Conservation (phyloP, 2,329 filamentous ascomycete genomes). For the Chrysoporthe deuterocubensis region DNA sequence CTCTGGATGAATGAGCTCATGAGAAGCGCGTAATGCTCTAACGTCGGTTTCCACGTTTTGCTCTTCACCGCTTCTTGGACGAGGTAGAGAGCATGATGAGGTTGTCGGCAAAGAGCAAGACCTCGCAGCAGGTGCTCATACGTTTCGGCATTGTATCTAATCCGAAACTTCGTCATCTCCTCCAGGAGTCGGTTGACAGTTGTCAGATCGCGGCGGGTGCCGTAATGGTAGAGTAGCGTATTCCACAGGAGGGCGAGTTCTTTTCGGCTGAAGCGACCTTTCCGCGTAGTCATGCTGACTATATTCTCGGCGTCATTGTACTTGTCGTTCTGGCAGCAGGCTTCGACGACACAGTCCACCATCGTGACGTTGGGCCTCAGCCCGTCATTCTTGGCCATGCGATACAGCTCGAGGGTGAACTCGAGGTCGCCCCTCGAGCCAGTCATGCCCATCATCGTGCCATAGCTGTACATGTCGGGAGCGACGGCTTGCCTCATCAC, state of each 20-base stretch:
- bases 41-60: conserved; percentile 49
- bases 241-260: conserved; percentile 75
- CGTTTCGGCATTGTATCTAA: conserved; percentile 55
- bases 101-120: conserved; percentile 53
- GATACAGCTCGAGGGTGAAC: conserved; percentile 67
- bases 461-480: conserved; percentile 69
- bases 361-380: conserved; percentile 61
- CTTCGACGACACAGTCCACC: conserved; percentile 68
- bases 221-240: conserved; percentile 71
- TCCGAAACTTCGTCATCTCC: conserved; percentile 50
- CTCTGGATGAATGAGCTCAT: conserved; percentile 56
- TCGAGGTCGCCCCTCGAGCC: conserved; percentile 74
- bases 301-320: conserved; percentile 61
- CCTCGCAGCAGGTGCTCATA: conserved; percentile 55
- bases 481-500: conserved; percentile 53
- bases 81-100: conserved; percentile 54
- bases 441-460: conserved; percentile 73
- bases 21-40: conserved; percentile 56
- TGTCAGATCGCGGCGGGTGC: conserved; percentile 60
- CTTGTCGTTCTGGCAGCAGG: conserved; percentile 63
- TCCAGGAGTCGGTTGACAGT: conserved; percentile 53
- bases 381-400: conserved; percentile 58
- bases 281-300: conserved; percentile 58
- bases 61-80: conserved; percentile 49
- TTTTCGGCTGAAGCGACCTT: conserved; percentile 50